phyloP scores from a whole-genome alignment of 352 stramenopile species.

The Globisporangium perplexum region DNA sequence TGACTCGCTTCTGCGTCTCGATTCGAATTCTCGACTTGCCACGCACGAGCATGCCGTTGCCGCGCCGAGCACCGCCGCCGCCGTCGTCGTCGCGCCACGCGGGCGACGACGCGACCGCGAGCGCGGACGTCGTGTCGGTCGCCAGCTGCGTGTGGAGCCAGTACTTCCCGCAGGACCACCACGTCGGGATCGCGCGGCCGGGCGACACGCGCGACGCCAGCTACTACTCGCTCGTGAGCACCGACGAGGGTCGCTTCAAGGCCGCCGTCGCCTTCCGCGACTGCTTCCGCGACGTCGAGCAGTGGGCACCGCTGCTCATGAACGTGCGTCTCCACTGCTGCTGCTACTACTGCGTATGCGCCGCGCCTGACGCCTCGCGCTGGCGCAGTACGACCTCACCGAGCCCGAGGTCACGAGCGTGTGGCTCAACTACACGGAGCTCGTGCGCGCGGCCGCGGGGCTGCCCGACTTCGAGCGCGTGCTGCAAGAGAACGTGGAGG shows the following conservation, averaged over 20 bases:
- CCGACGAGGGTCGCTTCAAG: constrained; percentile 49
- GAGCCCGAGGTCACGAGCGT: constrained; percentile 38
- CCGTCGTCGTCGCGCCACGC: neutral
- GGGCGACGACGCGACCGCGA: neutral
- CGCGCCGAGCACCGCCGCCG: constrained; percentile 9
- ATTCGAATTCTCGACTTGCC: neutral
- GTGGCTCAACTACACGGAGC: constrained; percentile 46
- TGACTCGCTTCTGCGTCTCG: neutral
- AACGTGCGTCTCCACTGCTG: constrained; percentile 10
- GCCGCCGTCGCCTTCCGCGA: constrained; percentile 49
- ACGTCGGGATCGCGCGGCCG: constrained; percentile 30
- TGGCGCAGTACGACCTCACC: constrained; percentile 37
- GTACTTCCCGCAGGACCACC: constrained; percentile 69
- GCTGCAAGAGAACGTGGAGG: constrained; percentile 48
- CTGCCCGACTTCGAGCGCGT: constrained; percentile 48
- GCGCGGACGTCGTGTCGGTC: constrained; percentile 16
- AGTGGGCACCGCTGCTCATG: constrained; percentile 43
- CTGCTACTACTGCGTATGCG: neutral
- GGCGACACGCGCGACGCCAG: constrained; percentile 34
- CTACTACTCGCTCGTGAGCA: constrained; percentile 45
- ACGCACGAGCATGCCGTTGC: constrained; percentile 7
- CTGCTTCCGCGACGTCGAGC: constrained; percentile 40
- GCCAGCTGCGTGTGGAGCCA: constrained; percentile 71
- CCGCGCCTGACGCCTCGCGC: neutral
- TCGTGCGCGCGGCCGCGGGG: constrained; percentile 32